Conservation (phyloP, 805 yeast genomes). For the Yamadazyma takamatsuzukensis region DNA sequence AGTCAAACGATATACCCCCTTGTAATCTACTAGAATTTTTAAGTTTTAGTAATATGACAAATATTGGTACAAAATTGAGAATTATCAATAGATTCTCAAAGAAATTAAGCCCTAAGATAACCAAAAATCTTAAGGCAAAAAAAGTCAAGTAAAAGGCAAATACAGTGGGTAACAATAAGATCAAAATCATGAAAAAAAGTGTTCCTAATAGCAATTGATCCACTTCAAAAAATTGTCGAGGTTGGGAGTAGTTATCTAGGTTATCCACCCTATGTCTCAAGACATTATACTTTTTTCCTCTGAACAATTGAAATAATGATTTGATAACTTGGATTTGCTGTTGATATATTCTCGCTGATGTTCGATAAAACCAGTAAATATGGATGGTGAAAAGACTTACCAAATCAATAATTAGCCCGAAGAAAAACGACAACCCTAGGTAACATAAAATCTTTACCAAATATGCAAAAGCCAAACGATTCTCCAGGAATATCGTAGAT, state of each 20-base stretch:
- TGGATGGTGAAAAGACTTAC: constrained; percentile 64
- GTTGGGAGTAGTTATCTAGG: constrained; percentile 45
- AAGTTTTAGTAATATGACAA: constrained; percentile 71
- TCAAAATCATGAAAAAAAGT: constrained; percentile 71
- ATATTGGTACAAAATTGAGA: constrained; percentile 82
- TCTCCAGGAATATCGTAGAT: constrained; percentile 1
- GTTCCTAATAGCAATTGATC: constrained; percentile 90
- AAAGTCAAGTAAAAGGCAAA: constrained; percentile 78
- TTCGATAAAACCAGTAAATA: constrained; percentile 69
- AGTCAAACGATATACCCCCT: constrained; percentile 44
- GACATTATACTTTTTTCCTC: constrained; percentile 85
- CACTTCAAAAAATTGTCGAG: constrained; percentile 52
- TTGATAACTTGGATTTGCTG: constrained; percentile 66
- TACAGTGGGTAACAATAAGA: constrained; percentile 83
- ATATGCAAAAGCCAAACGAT: not conserved
- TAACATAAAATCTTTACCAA: constrained; percentile 21
- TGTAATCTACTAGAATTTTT: constrained; percentile 71
- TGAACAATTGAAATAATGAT: constrained; percentile 77
- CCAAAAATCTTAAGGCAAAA: constrained; percentile 52
- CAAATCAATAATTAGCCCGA: constrained; percentile 65
- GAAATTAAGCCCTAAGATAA: constrained; percentile 45
- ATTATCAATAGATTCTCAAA: constrained; percentile 60
- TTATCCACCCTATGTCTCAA: constrained; percentile 83
- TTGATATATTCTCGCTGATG: constrained; percentile 73
- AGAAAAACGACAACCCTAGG: constrained; percentile 64